Conservation (phyloP, 192 early-diverging fungal species). For the Coemansia sp. region DNA sequence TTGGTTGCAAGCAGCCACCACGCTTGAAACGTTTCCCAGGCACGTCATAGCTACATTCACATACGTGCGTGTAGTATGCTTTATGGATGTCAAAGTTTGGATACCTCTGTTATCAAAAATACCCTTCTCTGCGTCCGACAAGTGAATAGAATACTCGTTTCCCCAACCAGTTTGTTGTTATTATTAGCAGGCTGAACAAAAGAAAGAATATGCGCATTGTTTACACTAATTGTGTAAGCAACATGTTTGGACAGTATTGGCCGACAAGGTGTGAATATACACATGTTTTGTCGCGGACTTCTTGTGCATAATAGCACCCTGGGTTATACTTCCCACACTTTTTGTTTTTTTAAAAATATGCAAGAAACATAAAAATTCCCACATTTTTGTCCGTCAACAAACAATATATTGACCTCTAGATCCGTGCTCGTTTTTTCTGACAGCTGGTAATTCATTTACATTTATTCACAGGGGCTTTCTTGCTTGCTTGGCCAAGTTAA, state of each 20-base stretch:
- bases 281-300: neutral
- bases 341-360: neutral
- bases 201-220: neutral
- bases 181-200: neutral
- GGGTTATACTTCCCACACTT: neutral
- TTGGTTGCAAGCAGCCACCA: neutral
- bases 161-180: neutral
- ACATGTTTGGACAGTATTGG: conserved; percentile 5
- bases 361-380: neutral
- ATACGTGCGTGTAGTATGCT: too few relatives aligned
- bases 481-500: neutral
- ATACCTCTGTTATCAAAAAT: neutral
- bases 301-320: neutral
- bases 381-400: neutral
- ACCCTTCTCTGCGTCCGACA: neutral
- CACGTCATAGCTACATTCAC: neutral
- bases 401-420: neutral
- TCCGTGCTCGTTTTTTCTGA: neutral
- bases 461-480: conserved; percentile 1
- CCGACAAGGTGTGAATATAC: conserved; percentile 2
- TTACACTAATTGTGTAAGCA: conserved; percentile 2
- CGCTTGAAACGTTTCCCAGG: neutral
- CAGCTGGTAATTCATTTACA: neutral
- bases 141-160: neutral
- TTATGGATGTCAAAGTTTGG: too few relatives aligned